These are phyloP conservation scores for Naganishia sp. DNA, from an alignment of 1,284 basidiomycete genomes.

Conservation along the genomic window DNA sequence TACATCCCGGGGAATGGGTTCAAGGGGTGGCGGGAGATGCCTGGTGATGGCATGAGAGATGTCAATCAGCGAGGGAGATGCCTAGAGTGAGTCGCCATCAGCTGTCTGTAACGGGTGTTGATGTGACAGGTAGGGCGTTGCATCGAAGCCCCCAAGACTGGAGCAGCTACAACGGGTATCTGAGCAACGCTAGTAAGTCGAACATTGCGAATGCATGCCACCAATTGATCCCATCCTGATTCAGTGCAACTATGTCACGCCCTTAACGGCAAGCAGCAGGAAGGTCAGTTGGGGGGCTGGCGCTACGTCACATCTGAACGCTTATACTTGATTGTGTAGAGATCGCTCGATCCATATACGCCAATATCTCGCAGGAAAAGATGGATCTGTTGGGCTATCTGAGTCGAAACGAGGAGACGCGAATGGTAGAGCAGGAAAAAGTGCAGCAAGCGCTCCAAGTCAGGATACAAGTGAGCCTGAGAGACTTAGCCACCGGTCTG, in stretches of 20 bases:
- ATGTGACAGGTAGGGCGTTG: slow-evolving; percentile 40
- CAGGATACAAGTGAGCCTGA: slow-evolving; percentile 24
- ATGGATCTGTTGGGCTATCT: slow-evolving; percentile 39
- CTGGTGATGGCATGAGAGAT: slow-evolving; percentile 10
- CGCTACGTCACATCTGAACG: too few relatives aligned
- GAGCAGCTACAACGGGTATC: slow-evolving; percentile 49
- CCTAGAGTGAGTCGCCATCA: slow-evolving; percentile 39
- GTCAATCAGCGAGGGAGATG: slow-evolving; percentile 34
- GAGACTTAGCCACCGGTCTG: not conserved
- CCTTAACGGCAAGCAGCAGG: slow-evolving; percentile 38
- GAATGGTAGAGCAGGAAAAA: slow-evolving; percentile 17
- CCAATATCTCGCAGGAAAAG: slow-evolving; percentile 43
- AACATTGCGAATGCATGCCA: too few relatives aligned
- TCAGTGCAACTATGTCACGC: slow-evolving; percentile 48
- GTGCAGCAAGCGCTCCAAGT: not conserved
- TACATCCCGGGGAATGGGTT: not conserved
- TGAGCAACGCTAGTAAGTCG: slow-evolving; percentile 48
- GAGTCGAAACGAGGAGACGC: slow-evolving; percentile 23
- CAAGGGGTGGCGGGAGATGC: not conserved
- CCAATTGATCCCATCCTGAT: too few relatives aligned
- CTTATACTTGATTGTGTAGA: slow-evolving; percentile 34
- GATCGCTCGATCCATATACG: slow-evolving; percentile 39
- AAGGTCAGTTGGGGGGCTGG: slow-evolving; percentile 35
- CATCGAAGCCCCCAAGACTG: slow-evolving; percentile 54
- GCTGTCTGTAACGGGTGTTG: not conserved